Conservation (phyloP, 2,329 filamentous ascomycete species). For the Ceratocystis eucalypticola region DNA sequence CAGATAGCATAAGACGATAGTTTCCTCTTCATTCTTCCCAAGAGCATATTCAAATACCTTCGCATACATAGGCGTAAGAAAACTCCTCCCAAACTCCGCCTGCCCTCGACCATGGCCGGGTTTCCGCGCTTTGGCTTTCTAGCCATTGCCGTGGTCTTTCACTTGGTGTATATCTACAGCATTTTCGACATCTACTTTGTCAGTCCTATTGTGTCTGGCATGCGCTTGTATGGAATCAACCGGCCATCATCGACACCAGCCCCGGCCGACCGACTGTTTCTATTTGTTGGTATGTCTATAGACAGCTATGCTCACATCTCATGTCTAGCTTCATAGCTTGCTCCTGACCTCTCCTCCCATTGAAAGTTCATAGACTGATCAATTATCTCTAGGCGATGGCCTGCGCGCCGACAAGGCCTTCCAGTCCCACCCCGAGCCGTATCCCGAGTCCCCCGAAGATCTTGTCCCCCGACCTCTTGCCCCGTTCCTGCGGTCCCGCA, state of each 20-base stretch:
- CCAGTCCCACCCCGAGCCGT: slow-evolving; percentile 81
- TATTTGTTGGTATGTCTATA: slow-evolving; percentile 63
- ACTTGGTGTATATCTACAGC: slow-evolving; percentile 82
- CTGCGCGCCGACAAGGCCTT: slow-evolving; percentile 96
- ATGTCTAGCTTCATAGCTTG: neutral
- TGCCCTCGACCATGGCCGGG: slow-evolving; percentile 10
- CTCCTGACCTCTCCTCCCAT: neutral
- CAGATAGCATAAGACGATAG: neutral
- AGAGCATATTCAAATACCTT: neutral
- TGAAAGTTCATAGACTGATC: neutral
- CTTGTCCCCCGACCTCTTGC: slow-evolving; percentile 67
- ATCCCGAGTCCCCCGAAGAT: slow-evolving; percentile 50
- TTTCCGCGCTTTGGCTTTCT: slow-evolving; percentile 62
- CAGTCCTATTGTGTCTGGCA: slow-evolving; percentile 90
- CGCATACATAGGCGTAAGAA: too few species aligned
- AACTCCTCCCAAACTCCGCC: too few species aligned
- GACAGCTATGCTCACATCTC: neutral
- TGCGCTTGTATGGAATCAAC: slow-evolving; percentile 66
- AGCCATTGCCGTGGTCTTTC: slow-evolving; percentile 78
- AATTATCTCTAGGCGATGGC: slow-evolving; percentile 53
- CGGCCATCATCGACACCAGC: slow-evolving; percentile 45
- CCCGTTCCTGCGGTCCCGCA: slow-evolving; percentile 78
- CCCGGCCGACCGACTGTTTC: slow-evolving; percentile 77
- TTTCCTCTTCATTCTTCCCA: neutral
- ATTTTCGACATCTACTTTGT: slow-evolving; percentile 99